These are phyloP conservation scores for Nidularia pulvinata DNA, from an alignment of 768 basidiomycete genomes.

Conservation along the genomic window DNA sequence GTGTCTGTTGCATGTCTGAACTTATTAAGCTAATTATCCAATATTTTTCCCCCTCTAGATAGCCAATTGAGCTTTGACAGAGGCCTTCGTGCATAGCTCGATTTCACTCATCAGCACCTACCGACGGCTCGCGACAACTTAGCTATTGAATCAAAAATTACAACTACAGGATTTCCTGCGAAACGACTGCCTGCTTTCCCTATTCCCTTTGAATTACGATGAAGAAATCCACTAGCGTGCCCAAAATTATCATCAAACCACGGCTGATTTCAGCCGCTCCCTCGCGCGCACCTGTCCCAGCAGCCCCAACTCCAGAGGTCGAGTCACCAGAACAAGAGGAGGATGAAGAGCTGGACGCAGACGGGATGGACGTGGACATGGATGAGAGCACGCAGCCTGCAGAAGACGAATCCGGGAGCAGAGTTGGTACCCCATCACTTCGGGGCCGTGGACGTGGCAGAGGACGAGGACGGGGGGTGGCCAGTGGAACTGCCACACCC, in stretches of 20 bases:
- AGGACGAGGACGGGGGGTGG: conserved; percentile 20
- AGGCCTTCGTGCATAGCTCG: no score
- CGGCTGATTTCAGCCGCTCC: conserved; percentile 21
- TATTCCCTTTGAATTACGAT: not conserved
- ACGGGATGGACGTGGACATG: conserved; percentile 34
- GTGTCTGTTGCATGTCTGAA: no score
- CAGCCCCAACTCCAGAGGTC: conserved; percentile 5
- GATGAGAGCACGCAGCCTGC: conserved; percentile 28
- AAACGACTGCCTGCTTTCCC: no score
- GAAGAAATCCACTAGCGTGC: conserved; percentile 14
- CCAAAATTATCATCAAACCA: conserved; percentile 53
- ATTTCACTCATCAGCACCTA: no score
- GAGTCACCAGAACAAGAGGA: conserved; percentile 19
- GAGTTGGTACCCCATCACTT: not conserved
- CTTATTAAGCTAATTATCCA: no score
- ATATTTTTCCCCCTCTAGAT: no score
- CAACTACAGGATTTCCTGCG: no score
- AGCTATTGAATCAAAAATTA: no score
- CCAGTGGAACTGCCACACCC: conserved; percentile 27
- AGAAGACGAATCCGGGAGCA: conserved; percentile 27
- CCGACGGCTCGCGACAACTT: no score
- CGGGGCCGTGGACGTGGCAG: conserved; percentile 23
- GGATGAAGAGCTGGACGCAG: conserved; percentile 24
- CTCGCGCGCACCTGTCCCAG: conserved; percentile 13
- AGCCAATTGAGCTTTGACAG: no score